These are phyloP conservation scores for Malassezia japonica DNA, from an alignment of 1,284 basidiomycete genomes.

Conservation along the genomic window DNA sequence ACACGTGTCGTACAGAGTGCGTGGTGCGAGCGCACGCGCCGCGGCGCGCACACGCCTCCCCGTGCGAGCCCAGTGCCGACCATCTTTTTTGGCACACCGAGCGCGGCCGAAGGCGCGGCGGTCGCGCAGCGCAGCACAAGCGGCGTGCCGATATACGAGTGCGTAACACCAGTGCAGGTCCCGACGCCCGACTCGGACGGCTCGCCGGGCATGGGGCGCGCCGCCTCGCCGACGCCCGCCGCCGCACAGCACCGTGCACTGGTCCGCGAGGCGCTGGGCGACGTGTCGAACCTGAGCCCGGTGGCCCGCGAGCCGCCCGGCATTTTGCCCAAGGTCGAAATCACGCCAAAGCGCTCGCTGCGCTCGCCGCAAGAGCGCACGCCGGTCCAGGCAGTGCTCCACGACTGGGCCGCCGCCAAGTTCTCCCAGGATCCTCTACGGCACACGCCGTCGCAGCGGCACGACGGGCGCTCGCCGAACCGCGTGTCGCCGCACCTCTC, in stretches of 20 bases:
- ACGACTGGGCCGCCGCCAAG: slow-evolving; percentile 11
- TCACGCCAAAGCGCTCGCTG: neutral
- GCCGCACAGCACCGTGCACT: neutral
- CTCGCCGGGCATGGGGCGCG: slow-evolving; percentile 13
- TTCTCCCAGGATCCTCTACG: slow-evolving; percentile 1
- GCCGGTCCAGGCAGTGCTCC: slow-evolving; percentile 9
- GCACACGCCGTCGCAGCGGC: no score
- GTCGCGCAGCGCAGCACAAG: neutral
- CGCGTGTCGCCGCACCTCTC: neutral
- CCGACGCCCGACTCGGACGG: neutral
- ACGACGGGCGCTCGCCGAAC: no score
- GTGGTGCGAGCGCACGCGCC: neutral
- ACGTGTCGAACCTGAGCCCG: slow-evolving; percentile 6
- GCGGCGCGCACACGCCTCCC: neutral
- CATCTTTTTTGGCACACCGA: slow-evolving; percentile 11
- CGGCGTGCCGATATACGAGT: neutral
- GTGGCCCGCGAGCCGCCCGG: no score
- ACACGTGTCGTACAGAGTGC: no score
- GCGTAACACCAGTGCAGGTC: neutral
- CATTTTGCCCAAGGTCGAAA: neutral
- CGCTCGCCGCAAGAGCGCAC: neutral
- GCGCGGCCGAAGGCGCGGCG: neutral
- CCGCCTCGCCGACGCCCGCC: neutral
- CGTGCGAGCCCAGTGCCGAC: no score
- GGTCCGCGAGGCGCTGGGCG: slow-evolving; percentile 8